Conservation (phyloP, 345 rosid genomes). For the Crucihimalaya himalaica region DNA sequence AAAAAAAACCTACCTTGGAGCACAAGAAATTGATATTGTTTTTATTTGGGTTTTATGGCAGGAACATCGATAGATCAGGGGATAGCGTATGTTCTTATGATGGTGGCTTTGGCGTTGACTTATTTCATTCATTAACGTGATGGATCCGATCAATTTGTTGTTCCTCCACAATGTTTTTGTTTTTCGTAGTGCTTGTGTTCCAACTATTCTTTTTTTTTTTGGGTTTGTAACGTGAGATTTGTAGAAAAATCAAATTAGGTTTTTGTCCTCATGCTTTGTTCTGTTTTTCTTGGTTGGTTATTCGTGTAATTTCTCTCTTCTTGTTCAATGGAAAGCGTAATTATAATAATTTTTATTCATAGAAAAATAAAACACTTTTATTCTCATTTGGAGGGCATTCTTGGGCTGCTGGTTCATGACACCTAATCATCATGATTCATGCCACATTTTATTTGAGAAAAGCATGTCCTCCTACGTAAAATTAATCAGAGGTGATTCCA, state of each 20-base stretch:
- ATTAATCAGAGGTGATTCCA: background rate
- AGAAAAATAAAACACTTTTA: background rate
- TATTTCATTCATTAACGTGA: constrained; percentile 63
- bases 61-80: constrained; percentile 88
- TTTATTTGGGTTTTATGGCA: constrained; percentile 34
- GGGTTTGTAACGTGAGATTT: constrained; percentile 22
- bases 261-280: constrained; percentile 19
- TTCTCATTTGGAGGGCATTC: background rate
- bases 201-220: background rate
- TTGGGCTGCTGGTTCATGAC: background rate
- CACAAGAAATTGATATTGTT: constrained; percentile 3
- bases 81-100: constrained; percentile 76
- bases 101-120: constrained; percentile 86
- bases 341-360: background rate
- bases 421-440: background rate
- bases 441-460: background rate
- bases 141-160: constrained; percentile 14
- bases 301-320: background rate
- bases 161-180: constrained; percentile 21
- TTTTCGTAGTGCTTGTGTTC: constrained; percentile 33
- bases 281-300: constrained; percentile 24
- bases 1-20: background rate
- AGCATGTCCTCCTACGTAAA: background rate
- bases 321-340: constrained; percentile 8
- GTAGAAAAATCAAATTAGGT: constrained; percentile 21